A percentile compares a stretch with the other conserved stretches of the same genome.
Evolutionary conservation across 2,329 filamentous ascomycete species (phyloP).

Genomic region (Arthrobotrys sinensis): DNA sequence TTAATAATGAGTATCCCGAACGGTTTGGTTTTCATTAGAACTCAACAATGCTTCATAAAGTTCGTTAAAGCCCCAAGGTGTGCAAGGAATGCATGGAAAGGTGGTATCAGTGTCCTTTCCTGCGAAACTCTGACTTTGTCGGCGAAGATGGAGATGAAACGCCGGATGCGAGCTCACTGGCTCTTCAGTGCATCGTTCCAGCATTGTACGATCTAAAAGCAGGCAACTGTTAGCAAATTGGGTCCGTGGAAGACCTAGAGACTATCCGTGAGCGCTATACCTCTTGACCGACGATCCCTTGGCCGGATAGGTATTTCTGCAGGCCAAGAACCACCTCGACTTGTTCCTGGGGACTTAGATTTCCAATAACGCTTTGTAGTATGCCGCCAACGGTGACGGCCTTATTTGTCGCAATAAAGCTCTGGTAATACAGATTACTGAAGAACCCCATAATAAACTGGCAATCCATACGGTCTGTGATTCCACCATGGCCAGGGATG

Average conservation of each 20-base stretch:
- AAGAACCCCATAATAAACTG: slow-evolving; percentile 99
- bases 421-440: slow-evolving; percentile 98
- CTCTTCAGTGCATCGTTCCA: slow-evolving; percentile 36
- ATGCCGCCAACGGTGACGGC: slow-evolving; percentile 83
- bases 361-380: slow-evolving; percentile 91
- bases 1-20: slow-evolving; percentile 24
- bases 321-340: slow-evolving; percentile 81
- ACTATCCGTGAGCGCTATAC: slow-evolving; percentile 43
- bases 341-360: slow-evolving; percentile 89
- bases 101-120: background rate
- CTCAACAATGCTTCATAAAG: slow-evolving; percentile 17
- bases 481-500: slow-evolving; percentile 96
- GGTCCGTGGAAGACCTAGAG: background rate
- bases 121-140: slow-evolving; percentile 3
- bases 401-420: slow-evolving; percentile 92
- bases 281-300: slow-evolving; percentile 69
- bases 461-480: slow-evolving; percentile 99
- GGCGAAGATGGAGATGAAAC: background rate
- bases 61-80: slow-evolving; percentile 24
- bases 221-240: background rate
- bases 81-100: background rate
- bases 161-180: slow-evolving; percentile 6
- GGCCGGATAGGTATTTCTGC: slow-evolving; percentile 76
- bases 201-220: slow-evolving; percentile 35
- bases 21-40: slow-evolving; percentile 27